Evolutionary conservation across 768 basidiomycete genomes (phyloP).

Genomic region (Suillus spraguei): DNA sequence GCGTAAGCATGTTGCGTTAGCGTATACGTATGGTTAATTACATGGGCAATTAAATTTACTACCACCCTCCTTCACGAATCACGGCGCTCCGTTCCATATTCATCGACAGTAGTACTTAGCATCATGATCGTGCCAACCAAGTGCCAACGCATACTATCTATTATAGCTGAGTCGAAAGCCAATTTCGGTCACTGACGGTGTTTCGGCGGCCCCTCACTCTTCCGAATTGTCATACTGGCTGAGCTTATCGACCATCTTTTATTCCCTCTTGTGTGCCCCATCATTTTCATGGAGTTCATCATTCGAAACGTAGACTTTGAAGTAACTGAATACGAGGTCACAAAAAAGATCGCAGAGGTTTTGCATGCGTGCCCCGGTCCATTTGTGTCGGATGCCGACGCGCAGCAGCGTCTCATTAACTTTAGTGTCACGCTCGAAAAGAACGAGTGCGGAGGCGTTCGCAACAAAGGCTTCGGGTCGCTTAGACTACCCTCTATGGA

Average conservation of each 20-base stretch:
- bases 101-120: no score
- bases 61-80: no score
- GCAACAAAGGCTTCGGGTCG: conserved; percentile 56
- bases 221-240: not conserved
- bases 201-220: no score
- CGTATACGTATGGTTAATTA: no score
- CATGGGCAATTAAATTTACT: no score
- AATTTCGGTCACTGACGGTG: no score
- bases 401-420: conserved; percentile 44
- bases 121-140: no score
- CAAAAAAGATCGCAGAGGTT: conserved; percentile 52
- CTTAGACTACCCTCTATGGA: conserved; percentile 30
- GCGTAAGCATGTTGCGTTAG: no score
- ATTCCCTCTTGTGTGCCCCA: not conserved
- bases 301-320: conserved; percentile 36
- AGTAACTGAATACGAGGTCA: conserved; percentile 57
- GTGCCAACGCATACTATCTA: no score
- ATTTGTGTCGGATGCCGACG: conserved; percentile 25
- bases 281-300: conserved; percentile 40
- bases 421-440: conserved; percentile 62
- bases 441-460: conserved; percentile 49
- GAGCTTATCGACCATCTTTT: conserved; percentile 2
- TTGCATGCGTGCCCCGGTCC: conserved; percentile 47
- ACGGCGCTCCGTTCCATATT: no score
- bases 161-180: no score